Evolutionary conservation across 75 land plant genomes (phyloP).

Genomic region (Pseudotsuga menziesii): DNA sequence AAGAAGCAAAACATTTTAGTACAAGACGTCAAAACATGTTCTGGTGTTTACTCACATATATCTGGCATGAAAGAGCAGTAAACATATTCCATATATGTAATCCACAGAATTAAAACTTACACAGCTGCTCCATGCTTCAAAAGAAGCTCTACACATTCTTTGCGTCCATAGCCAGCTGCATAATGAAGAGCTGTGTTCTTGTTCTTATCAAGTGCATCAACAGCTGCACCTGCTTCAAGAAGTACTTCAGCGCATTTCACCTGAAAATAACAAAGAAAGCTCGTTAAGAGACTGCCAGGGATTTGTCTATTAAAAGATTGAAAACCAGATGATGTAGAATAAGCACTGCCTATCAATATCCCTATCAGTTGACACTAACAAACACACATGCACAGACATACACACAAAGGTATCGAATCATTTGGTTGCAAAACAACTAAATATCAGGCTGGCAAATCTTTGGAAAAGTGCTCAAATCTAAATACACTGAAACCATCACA

Average conservation of each 20-base stretch:
- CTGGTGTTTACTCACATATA: not conserved
- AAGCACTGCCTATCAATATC: not conserved
- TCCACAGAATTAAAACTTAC: constrained; percentile 32
- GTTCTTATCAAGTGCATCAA: constrained; percentile 88
- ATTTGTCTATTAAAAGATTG: not conserved
- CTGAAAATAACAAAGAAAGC: constrained; percentile 19
- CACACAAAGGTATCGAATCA: too few species aligned
- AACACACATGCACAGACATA: not conserved
- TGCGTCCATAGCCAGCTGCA: constrained; percentile 91
- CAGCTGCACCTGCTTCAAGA: constrained; percentile 75
- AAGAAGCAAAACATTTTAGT: not conserved
- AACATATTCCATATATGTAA: not conserved
- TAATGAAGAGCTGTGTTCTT: constrained; percentile 93
- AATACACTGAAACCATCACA: too few species aligned
- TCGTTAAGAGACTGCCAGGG: not conserved
- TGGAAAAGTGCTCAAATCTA: too few species aligned
- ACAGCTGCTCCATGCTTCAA: constrained; percentile 93
- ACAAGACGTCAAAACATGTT: not conserved
- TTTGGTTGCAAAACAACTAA: not conserved
- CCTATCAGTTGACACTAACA: not conserved
- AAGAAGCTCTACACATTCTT: constrained; percentile 81
- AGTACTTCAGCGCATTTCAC: constrained; percentile 70
- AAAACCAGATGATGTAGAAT: not conserved
- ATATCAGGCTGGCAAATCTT: not conserved
- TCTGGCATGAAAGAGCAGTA: not conserved